Evolutionary conservation across 2,329 filamentous ascomycete genomes (phyloP).

Genomic region (Aspergillus uvarum): DNA sequence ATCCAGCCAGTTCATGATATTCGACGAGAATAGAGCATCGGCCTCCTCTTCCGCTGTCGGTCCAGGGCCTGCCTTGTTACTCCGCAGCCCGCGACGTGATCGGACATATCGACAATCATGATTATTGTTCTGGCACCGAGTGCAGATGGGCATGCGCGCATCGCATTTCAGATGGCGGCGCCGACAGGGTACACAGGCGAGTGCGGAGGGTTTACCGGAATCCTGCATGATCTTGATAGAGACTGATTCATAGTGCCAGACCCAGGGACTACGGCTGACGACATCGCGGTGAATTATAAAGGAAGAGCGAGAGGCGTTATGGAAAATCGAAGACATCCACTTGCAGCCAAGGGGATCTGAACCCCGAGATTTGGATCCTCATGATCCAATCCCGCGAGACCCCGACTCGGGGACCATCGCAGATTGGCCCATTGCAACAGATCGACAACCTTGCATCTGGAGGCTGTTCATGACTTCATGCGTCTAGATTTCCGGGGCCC

Average conservation of each 20-base stretch:
- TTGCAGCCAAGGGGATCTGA: neutral
- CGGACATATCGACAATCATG: constrained; percentile 50
- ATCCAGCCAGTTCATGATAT: constrained; percentile 2
- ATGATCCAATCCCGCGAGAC: constrained; percentile 17
- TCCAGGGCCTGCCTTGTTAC: neutral
- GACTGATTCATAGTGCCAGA: neutral
- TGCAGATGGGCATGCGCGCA: constrained; percentile 43
- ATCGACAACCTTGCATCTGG: neutral
- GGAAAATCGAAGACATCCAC: neutral
- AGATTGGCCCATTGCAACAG: neutral
- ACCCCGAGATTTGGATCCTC: constrained; percentile 1
- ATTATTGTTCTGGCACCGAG: constrained; percentile 41
- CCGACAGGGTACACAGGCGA: constrained; percentile 29
- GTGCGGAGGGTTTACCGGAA: constrained; percentile 17
- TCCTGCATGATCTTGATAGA: constrained; percentile 1
- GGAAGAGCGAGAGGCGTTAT: neutral
- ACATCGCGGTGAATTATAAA: neutral
- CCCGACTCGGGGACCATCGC: constrained; percentile 23
- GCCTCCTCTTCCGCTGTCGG: neutral
- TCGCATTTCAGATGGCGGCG: constrained; percentile 48
- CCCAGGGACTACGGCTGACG: neutral
- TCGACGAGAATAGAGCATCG: neutral
- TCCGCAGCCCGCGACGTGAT: constrained; percentile 43
- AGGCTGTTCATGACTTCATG: neutral
- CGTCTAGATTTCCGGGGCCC: neutral